Evolutionary conservation across 2,329 filamentous ascomycete species (phyloP), one percentile per base, ranked within the genome.

Genomic region (Elsinoe necatrix): DNA sequence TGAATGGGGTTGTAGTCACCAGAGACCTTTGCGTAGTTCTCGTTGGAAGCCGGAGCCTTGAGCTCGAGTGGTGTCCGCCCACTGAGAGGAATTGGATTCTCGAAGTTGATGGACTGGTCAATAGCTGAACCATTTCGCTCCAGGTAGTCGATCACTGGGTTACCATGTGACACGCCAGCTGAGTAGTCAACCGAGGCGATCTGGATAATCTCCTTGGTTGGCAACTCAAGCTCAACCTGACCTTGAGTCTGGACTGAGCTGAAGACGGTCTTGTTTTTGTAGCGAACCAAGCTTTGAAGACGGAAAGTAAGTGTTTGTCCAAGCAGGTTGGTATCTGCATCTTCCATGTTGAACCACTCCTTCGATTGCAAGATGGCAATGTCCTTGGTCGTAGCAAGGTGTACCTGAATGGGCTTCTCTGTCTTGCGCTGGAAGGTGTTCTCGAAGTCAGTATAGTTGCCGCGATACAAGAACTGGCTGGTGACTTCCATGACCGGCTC

Each of bases 1-100:
- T 98, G 93, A 61, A 98, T 98, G 21, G 93, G 93, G 74, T 98
- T 98, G 81, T 90, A 98, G 71, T 98, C 93, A 47, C 93, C 93
- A 54, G 95, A 98, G 16, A 98, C 93, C 63, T 90, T 88, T 61
- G 93, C 95, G 67, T 98, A 98, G 27, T 89, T 95, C 78, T 98
- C 93, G 74, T 98, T 98, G 57, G 91, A 95, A 16, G 91, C 86
- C 56, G 93, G 93, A 5, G 93, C 92, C 68, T 90, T 91, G 55
- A 98, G 80, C 63, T 86, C 83, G 60, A 98, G 80, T 54, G 91
- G 89, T 1, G 86, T 87, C 79, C 91, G 95, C 65, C 93, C 92
- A 67, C 87, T 95, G 50, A 98, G 81, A 37, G 93, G 93, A 63
- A 98, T 98, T 14, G 93, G 81, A 73, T 98, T 96, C 76, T 97